Conservation (phyloP, 441 rosid genomes). For the Pelargonium myrrhifolium region DNA sequence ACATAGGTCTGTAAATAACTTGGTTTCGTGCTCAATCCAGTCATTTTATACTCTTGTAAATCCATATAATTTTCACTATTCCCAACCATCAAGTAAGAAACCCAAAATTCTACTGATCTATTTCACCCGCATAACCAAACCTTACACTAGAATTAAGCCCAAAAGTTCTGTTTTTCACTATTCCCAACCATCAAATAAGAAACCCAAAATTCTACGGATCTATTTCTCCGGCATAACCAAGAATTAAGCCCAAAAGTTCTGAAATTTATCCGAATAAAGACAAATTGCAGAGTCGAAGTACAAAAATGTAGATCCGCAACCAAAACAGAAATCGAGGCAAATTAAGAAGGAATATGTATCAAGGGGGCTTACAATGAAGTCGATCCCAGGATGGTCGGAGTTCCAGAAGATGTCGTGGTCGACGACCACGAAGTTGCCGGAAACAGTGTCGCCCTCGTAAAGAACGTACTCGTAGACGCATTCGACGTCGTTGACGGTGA, state of each 20-base stretch:
- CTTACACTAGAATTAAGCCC: too few relatives aligned
- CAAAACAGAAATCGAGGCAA: background rate
- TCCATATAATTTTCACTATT: too few relatives aligned
- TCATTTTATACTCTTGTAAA: background rate
- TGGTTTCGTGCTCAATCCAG: too few relatives aligned
- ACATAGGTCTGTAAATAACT: too few relatives aligned
- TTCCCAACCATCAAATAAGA: background rate
- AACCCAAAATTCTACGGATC: too few relatives aligned
- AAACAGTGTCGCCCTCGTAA: slow-evolving; percentile 76
- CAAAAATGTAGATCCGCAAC: background rate
- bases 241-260: background rate
- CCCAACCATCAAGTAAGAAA: too few relatives aligned
- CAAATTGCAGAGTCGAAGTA: background rate
- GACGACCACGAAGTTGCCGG: slow-evolving; percentile 92
- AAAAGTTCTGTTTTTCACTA: too few relatives aligned
- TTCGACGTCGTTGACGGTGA: slow-evolving; percentile 82
- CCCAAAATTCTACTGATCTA: too few relatives aligned
- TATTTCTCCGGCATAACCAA: background rate
- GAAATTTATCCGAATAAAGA: background rate
- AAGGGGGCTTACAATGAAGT: slow-evolving; percentile 48
- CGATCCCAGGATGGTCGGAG: slow-evolving; percentile 92
- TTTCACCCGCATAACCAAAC: too few relatives aligned
- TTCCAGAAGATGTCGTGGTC: slow-evolving; percentile 96
- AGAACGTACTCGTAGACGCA: slow-evolving; percentile 91
- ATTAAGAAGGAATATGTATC: background rate